Evolutionary conservation across 345 rosid genomes (phyloP).

Genomic region (Excoecaria cochinchinensis): DNA sequence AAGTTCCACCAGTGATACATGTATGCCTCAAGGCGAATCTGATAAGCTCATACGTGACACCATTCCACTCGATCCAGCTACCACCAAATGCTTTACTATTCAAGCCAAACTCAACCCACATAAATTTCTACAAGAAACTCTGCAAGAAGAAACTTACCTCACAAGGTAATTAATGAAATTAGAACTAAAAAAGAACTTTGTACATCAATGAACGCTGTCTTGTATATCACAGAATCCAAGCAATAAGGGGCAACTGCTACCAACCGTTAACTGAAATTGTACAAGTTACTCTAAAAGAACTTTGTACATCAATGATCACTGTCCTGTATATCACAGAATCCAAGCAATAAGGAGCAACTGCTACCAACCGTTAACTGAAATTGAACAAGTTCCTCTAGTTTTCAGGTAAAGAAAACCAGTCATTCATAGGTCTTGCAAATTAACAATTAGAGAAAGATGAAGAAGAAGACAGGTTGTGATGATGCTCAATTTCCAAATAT

Average conservation of each 20-base stretch:
- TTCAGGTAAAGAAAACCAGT: background rate
- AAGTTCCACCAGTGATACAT: background rate
- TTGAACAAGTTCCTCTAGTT: background rate
- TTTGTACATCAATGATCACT: background rate
- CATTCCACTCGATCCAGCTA: slow-evolving; percentile 7
- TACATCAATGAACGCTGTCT: background rate
- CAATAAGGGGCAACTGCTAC: background rate
- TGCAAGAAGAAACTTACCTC: slow-evolving; percentile 9
- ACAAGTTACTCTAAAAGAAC: background rate
- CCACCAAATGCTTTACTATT: slow-evolving; percentile 6
- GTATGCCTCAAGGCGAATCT: background rate
- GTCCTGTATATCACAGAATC: background rate
- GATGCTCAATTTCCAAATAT: slow-evolving; percentile 1
- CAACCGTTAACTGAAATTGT: background rate
- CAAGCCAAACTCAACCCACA: slow-evolving; percentile 1
- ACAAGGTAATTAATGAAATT: background rate
- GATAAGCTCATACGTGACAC: slow-evolving; percentile 3
- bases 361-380: background rate
- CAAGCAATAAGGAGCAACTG: background rate
- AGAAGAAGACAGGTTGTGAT: background rate
- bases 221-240: background rate
- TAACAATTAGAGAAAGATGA: background rate
- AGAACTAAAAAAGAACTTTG: background rate
- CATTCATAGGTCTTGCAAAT: background rate
- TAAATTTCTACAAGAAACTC: slow-evolving; percentile 19